phyloP scores from a whole-genome alignment of 257 asterid genomes.

The Petunia secreta region DNA sequence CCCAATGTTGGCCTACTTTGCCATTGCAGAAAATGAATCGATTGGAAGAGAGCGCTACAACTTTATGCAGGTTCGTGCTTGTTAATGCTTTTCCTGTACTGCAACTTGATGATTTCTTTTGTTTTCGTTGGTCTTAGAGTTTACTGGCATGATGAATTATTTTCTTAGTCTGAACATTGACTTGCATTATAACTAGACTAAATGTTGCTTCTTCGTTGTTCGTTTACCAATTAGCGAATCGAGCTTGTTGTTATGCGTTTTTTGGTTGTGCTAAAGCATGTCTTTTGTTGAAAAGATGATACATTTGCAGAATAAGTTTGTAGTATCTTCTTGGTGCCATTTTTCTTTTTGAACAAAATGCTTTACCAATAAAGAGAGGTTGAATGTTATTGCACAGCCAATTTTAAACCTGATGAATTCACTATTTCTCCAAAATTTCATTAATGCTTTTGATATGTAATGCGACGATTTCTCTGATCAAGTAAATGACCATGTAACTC shows the following conservation, averaged over 20 bases:
- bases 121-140: background rate
- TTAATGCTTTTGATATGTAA: background rate
- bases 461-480: background rate
- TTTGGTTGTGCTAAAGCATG: background rate
- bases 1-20: conserved; percentile 83
- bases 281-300: background rate
- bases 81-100: background rate
- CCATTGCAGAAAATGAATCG: conserved; percentile 96
- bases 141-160: background rate
- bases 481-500: background rate
- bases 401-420: background rate
- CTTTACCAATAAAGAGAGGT: background rate
- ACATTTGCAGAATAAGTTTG: conserved; percentile 5
- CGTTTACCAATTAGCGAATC: background rate
- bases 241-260: background rate
- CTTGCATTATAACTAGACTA: background rate
- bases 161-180: background rate
- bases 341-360: background rate
- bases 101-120: background rate
- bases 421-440: background rate
- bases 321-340: background rate
- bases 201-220: background rate
- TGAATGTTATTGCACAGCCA: background rate
- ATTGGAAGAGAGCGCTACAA: conserved; percentile 97
- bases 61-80: conserved; percentile 82